Evolutionary conservation across 2,329 filamentous ascomycete species (phyloP).

Genomic region (Rachicladosporium sp.): DNA sequence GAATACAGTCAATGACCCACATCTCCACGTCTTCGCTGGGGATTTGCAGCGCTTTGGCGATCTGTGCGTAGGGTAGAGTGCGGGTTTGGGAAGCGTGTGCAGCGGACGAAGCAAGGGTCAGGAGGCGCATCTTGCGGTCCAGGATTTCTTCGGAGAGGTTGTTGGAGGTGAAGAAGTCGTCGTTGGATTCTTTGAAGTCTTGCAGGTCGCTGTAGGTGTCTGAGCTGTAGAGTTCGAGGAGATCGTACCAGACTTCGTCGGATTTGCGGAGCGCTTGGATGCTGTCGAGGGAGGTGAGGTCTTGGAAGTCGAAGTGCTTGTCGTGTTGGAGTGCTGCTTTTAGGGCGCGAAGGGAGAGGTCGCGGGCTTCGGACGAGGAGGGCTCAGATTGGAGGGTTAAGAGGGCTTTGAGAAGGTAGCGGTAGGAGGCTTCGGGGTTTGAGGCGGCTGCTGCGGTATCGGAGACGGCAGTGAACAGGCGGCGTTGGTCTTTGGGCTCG

Average conservation of each 20-base stretch:
- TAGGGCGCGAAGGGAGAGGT: conserved; percentile 51
- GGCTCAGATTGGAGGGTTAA: conserved; percentile 56
- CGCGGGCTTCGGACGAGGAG: conserved; percentile 41
- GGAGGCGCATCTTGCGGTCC: conserved; percentile 88
- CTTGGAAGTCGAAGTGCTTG: conserved; percentile 60
- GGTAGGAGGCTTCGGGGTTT: conserved; percentile 62
- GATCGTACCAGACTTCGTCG: conserved; percentile 74
- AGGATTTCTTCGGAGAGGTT: conserved; percentile 59
- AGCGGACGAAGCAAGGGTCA: conserved; percentile 83
- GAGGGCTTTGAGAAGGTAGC: conserved; percentile 64
- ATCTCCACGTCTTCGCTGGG: conserved; percentile 78
- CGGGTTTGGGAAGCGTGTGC: conserved; percentile 65
- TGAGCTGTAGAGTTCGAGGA: conserved; percentile 89
- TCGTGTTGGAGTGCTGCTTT: conserved; percentile 53
- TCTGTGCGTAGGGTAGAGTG: conserved; percentile 77
- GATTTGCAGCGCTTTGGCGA: conserved; percentile 75
- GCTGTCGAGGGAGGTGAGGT: conserved; percentile 57
- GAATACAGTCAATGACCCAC: conserved; percentile 98
- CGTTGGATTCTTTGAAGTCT: conserved; percentile 87
- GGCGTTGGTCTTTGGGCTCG: conserved; percentile 69
- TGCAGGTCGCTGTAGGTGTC: conserved; percentile 92
- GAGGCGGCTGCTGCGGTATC: conserved; percentile 68
- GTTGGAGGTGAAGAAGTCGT: conserved; percentile 69
- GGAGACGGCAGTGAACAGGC: conserved; percentile 70
- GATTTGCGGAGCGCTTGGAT: conserved; percentile 79